Evolutionary conservation across 2,329 filamentous ascomycete species (phyloP).

Genomic region (Cordyceps farinosa): DNA sequence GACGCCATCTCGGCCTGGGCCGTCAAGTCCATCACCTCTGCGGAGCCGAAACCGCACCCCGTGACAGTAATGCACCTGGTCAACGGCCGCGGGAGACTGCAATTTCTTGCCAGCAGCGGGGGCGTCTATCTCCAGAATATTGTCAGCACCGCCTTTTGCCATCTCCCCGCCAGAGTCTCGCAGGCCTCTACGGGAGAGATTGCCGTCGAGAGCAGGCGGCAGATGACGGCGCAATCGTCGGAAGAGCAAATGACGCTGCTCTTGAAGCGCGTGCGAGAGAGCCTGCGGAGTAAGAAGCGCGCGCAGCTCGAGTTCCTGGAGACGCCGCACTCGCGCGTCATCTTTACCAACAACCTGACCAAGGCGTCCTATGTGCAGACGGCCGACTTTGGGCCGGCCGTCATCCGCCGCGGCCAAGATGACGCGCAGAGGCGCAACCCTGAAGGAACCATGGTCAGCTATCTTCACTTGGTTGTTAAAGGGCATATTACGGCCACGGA

Average conservation of each 20-base stretch:
- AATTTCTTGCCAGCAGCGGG: not conserved
- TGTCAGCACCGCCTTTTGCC: not conserved
- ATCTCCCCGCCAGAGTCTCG: not conserved
- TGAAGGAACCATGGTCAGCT: constrained; percentile 2
- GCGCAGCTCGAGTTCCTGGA: not conserved
- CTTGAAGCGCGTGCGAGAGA: not conserved
- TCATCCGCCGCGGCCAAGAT: not conserved
- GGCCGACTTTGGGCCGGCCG: constrained; percentile 5
- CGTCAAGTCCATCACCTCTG: constrained; percentile 21
- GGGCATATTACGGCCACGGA: not conserved
- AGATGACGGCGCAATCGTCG: constrained; percentile 1
- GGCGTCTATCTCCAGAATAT: constrained; percentile 13
- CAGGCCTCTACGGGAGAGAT: not conserved
- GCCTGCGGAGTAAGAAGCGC: not conserved
- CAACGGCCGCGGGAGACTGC: constrained; percentile 21
- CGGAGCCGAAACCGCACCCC: constrained; percentile 20
- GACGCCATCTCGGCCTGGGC: constrained; percentile 42
- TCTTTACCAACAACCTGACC: constrained; percentile 8
- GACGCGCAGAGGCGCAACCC: not conserved
- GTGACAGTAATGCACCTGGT: constrained; percentile 23
- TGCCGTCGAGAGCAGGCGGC: not conserved
- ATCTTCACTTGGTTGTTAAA: not conserved
- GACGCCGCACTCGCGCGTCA: not conserved
- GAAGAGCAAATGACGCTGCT: constrained; percentile 5
- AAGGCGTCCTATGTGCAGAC: constrained; percentile 5